Base-by-base conservation (phyloP, 2,329 filamentous ascomycete genomes). In the Arthrinium phaeospermum region DNA sequence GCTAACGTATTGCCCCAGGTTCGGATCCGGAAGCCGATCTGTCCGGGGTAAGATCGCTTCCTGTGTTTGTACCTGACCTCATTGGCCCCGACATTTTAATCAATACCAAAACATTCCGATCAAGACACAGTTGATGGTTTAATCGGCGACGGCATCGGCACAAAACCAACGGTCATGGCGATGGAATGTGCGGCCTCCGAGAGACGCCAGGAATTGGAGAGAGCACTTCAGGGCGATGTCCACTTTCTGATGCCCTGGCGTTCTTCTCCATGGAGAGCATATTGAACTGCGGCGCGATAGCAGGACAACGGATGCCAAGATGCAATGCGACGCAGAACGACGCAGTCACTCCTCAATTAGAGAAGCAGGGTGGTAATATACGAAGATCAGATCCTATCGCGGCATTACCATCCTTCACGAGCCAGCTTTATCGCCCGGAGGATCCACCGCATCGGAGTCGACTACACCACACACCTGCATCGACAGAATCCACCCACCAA, bases 291-390 rank as follows among this genome's bases (percentile, higher is more conserved):
- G 37, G 19, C 16, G 34, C 30, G 27, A 61, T 61, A 37, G 5
- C 14, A 34, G 4, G 19, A 57, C 7, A 14, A 34, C 14, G 14
- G 34, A 30, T 16, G 27, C 12, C 30, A 37, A 8, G 30, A 37
- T 61, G 53, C 30, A 37, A 61, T 37, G 27, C 53, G 14, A 61
- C 53, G 16, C 53, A n/a, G 12, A 1, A 6, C 53, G 30, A 61
- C 16, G 53, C 53, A 22, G 53, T 61, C 53, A 61, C 53, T 61
- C 19, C 53, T 61, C 8, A 61, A n/a, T 49, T 49, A n/a, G 46
- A 49, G 46, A n/a, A 37, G 27, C 34, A 22, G 16, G 34, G 53
- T 61, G 53, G 30, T 61, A 37, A 61, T 61, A 30, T 22, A 37
- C 30, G 53, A 34, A 22, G 53, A 61, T 61, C 30, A 34, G 30